Conservation (phyloP, 164 flowering plant genomes). For the Platanus orientalis region DNA sequence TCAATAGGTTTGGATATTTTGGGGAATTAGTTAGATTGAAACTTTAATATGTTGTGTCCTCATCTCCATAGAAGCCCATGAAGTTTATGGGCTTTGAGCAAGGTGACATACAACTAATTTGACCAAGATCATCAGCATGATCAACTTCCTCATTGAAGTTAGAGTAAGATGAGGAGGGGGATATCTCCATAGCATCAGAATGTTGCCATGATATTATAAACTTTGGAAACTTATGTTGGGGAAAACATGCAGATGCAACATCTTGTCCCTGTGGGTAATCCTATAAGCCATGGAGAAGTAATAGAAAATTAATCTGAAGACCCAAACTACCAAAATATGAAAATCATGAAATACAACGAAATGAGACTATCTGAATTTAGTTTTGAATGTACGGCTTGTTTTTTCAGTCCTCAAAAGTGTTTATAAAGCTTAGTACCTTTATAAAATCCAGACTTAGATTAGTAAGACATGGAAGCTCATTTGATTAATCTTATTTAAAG, state of each 20-base stretch:
- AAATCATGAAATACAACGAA: neutral
- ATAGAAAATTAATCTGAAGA: neutral
- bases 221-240: conserved; percentile 22
- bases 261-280: conserved; percentile 33
- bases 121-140: no score
- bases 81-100: conserved; percentile 33
- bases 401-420: neutral
- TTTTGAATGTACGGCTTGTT: neutral
- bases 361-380: neutral
- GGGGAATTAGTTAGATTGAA: conserved; percentile 30
- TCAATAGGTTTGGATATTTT: conserved; percentile 23
- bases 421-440: conserved; percentile 35
- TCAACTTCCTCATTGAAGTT: conserved; percentile 47
- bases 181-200: conserved; percentile 25
- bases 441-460: conserved; percentile 63
- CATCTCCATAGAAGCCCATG: conserved; percentile 38
- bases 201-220: conserved; percentile 35
- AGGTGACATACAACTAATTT: conserved; percentile 40
- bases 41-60: conserved; percentile 35
- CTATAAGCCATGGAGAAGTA: conserved; percentile 22
- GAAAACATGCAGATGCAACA: conserved; percentile 21
- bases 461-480: conserved; percentile 40
- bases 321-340: neutral
- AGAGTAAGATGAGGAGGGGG: conserved; percentile 43
- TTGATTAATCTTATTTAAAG: conserved; percentile 21